Evolutionary conservation across 1,284 basidiomycete species (phyloP).

Genomic region (Cerrena zonata): DNA sequence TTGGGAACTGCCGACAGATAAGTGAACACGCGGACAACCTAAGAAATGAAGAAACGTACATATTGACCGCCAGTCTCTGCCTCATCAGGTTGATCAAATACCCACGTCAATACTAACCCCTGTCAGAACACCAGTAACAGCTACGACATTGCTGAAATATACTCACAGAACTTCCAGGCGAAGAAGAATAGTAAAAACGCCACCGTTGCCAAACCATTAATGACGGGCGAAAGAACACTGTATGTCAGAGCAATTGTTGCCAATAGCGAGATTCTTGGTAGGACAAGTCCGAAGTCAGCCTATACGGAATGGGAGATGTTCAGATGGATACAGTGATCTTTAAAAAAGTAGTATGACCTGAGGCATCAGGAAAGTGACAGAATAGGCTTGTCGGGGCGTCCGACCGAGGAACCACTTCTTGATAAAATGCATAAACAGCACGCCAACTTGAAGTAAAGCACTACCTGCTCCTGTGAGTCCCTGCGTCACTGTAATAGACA

Average conservation of each 20-base stretch:
- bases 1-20: conserved; percentile 57
- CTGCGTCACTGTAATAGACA: conserved; percentile 35
- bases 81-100: conserved; percentile 52
- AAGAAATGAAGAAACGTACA: conserved; percentile 26
- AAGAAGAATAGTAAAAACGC: conserved; percentile 62
- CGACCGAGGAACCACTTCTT: conserved; percentile 50
- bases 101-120: conserved; percentile 46
- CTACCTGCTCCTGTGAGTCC: conserved; percentile 51
- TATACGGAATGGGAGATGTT: background rate
- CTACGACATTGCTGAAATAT: background rate
- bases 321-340: background rate
- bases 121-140: no score
- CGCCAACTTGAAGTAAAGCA: conserved; percentile 58
- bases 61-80: conserved; percentile 37
- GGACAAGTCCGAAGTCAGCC: conserved; percentile 42
- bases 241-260: conserved; percentile 58
- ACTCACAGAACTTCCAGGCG: conserved; percentile 58
- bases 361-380: conserved; percentile 29
- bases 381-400: conserved; percentile 48
- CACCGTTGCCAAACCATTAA: conserved; percentile 63
- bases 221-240: conserved; percentile 67
- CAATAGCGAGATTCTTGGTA: conserved; percentile 44
- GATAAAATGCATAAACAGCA: conserved; percentile 62
- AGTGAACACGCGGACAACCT: background rate
- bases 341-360: conserved; percentile 8